phyloP scores from a whole-genome alignment of 1,139 yeast species.

The Chernovozyma sophiae-reginae region DNA sequence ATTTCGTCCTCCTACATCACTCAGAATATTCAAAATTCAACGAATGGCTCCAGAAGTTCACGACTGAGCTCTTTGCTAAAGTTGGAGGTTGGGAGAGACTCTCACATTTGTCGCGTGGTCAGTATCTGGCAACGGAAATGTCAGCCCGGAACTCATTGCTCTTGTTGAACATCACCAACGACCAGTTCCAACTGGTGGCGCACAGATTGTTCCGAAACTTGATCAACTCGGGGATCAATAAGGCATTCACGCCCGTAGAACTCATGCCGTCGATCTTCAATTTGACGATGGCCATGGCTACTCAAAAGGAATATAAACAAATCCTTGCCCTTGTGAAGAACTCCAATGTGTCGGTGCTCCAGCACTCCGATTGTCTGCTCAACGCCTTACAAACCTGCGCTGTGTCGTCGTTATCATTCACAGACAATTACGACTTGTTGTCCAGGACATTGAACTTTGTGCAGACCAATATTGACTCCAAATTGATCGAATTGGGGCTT shows the following conservation, averaged over 20 bases:
- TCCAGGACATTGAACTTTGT: slow-evolving; percentile 54
- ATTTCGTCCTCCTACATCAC: slow-evolving; percentile 25
- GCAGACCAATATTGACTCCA: slow-evolving; percentile 49
- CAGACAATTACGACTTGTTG: slow-evolving; percentile 40
- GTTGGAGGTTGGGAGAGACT: slow-evolving; percentile 22
- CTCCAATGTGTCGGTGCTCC: slow-evolving; percentile 34
- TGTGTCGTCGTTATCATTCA: slow-evolving; percentile 50
- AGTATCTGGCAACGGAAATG: slow-evolving; percentile 27
- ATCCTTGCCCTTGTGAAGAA: slow-evolving; percentile 48
- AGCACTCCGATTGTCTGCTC: slow-evolving; percentile 26
- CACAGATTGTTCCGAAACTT: slow-evolving; percentile 39
- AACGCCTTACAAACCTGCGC: slow-evolving; percentile 51
- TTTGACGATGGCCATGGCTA: slow-evolving; percentile 30
- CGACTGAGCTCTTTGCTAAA: slow-evolving; percentile 12
- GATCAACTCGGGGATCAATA: slow-evolving; percentile 46
- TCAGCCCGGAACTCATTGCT: slow-evolving; percentile 39
- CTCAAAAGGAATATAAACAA: slow-evolving; percentile 54
- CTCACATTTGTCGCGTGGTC: slow-evolving; percentile 5
- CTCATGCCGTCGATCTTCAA: slow-evolving; percentile 32
- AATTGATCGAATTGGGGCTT: slow-evolving; percentile 50
- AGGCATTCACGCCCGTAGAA: slow-evolving; percentile 45
- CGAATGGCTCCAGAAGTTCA: slow-evolving; percentile 19
- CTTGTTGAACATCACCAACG: slow-evolving; percentile 25
- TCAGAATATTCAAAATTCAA: slow-evolving; percentile 21
- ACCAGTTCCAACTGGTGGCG: slow-evolving; percentile 29